Conservation (phyloP, 805 yeast species). For the Suhomyces emberorum region DNA sequence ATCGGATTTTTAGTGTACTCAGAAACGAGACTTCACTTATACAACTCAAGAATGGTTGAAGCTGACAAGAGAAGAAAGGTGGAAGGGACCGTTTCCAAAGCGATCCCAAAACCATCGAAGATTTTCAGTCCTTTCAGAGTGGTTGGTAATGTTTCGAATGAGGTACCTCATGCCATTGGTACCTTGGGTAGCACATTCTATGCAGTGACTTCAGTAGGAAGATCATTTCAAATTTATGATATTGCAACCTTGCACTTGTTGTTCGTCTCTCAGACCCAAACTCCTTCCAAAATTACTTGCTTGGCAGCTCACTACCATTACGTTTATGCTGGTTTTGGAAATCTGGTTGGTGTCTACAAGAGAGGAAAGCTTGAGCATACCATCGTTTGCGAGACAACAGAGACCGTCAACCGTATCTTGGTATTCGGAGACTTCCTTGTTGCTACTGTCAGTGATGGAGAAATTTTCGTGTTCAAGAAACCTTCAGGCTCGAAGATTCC, state of each 20-base stretch:
- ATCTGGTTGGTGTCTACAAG: slow-evolving; percentile 69
- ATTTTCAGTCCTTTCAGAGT: slow-evolving; percentile 84
- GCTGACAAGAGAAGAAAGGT: slow-evolving; percentile 34
- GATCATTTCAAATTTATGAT: slow-evolving; percentile 88
- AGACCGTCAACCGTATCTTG: slow-evolving; percentile 46
- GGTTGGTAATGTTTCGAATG: slow-evolving; percentile 85
- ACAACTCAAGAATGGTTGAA: slow-evolving; percentile 16
- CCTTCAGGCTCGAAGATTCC: slow-evolving; percentile 43
- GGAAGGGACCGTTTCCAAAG: slow-evolving; percentile 1
- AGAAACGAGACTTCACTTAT: neutral
- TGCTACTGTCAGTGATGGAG: slow-evolving; percentile 42
- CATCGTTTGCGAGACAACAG: slow-evolving; percentile 31
- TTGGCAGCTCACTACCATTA: slow-evolving; percentile 80
- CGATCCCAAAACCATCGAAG: slow-evolving; percentile 23
- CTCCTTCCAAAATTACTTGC: slow-evolving; percentile 65
- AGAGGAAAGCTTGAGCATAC: slow-evolving; percentile 67
- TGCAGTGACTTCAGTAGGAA: slow-evolving; percentile 86
- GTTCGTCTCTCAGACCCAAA: slow-evolving; percentile 80
- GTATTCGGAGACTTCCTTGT: slow-evolving; percentile 79
- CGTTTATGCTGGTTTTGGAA: slow-evolving; percentile 74
- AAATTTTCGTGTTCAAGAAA: slow-evolving; percentile 55
- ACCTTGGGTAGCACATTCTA: slow-evolving; percentile 85
- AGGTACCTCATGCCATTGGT: slow-evolving; percentile 82
- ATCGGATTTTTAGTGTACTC: slow-evolving; percentile 1
- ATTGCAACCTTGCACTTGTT: slow-evolving; percentile 79